A percentile compares a stretch with the other conserved stretches of the same genome.
These are phyloP conservation scores for Globisporangium middletonii DNA, from an alignment of 352 stramenopile species.

Conservation along the genomic window DNA sequence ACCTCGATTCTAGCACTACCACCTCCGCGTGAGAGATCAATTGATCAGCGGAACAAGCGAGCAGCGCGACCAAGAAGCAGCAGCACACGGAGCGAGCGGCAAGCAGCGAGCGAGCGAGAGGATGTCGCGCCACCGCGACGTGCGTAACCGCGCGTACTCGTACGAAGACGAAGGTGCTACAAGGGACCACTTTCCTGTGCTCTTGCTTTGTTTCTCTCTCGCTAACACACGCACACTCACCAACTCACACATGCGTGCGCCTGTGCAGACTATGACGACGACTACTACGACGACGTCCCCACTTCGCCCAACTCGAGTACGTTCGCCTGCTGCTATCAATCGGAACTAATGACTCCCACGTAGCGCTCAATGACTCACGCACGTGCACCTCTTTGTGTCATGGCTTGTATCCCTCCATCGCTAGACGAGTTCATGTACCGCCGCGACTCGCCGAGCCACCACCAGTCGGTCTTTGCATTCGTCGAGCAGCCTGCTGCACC, in stretches of 20 bases:
- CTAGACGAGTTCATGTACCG: constrained; percentile 81
- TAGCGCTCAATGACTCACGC: neutral
- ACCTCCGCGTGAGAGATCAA: no score
- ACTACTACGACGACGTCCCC: constrained; percentile 56
- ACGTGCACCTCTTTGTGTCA: no score
- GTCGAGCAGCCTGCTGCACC: constrained; percentile 36
- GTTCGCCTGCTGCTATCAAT: constrained; percentile 3
- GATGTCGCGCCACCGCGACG: constrained; percentile 83
- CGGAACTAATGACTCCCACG: neutral
- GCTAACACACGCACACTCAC: neutral
- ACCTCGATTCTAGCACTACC: no score
- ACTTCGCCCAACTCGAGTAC: constrained; percentile 61
- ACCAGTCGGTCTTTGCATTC: constrained; percentile 78
- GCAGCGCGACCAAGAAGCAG: neutral
- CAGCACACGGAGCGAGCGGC: neutral
- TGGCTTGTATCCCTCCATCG: neutral
- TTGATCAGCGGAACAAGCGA: no score
- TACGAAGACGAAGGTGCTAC: constrained; percentile 78
- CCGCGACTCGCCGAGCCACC: constrained; percentile 68
- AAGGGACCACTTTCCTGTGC: neutral
- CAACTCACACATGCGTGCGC: neutral
- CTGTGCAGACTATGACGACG: constrained; percentile 64
- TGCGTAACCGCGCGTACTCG: constrained; percentile 86
- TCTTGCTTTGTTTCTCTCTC: neutral
- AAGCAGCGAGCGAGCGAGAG: neutral